Base-by-base conservation (phyloP, 176 grass and related monocot genomes). In the Avena insularis region DNA sequence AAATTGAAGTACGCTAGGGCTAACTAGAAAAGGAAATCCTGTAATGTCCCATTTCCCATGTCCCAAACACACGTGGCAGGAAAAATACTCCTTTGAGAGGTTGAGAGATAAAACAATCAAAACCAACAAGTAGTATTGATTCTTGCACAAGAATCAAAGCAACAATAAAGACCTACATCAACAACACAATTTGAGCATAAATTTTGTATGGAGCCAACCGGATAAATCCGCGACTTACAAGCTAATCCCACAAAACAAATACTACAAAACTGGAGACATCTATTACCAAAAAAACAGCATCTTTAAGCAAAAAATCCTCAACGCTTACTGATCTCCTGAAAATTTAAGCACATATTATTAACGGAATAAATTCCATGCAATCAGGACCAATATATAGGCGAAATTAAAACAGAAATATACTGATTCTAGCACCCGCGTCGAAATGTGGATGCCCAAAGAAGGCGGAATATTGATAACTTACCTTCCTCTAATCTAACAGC, bases 281-380 rank as follows among this genome's bases (percentile, higher is more conserved):
- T 59, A 73, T 81, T 71, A 25, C 54, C 78, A 61, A 49, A 63
- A 74, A 81, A 87, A 23, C 9, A 33, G 45, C 47, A 77, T 46
- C 40, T 77, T 40, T 54, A 27, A 77, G 29, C 25, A 65, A 55
- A 63, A 66, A 25, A 78, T 45, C 56, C 46, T 60, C 38, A 49
- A 9, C 14, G 12, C 25, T 16, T 76, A 51, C 71, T 15, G 15
- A 45, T 57, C 17, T n/a, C 83, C 55, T 63, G 12, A 77, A 7
- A 85, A 78, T 67, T 78, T 55, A 67, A 78, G 83, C 59, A 75
- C 27, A 85, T 27, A 65, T 85, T 77, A 27, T 78, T 53, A 8
- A 51, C 54, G 11, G 73, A 23, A 85, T 49, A 55, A 33, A 77
- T 77, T 40, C 59, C 45, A 66, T 75, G 63, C 46, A 77, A 62